Conservation (phyloP, 805 yeast genomes). For the Starmerella floris region DNA sequence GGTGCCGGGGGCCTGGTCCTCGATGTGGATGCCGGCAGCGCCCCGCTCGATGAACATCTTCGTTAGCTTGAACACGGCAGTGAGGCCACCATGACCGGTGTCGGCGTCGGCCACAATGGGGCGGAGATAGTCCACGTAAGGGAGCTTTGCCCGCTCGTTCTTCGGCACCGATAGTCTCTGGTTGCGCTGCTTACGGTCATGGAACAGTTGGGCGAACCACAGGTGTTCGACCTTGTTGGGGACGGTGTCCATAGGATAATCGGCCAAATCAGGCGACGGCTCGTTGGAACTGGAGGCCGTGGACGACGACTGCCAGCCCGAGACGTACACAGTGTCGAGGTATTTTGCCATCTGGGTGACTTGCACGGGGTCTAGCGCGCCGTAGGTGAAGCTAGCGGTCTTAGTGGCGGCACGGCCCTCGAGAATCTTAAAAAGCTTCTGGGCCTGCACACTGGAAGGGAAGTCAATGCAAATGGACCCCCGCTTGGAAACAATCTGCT, state of each 20-base stretch:
- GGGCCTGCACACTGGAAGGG: constrained; percentile 68
- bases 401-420: constrained; percentile 56
- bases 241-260: constrained; percentile 96
- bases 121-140: constrained; percentile 73
- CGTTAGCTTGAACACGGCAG: constrained; percentile 89
- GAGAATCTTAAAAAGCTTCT: constrained; percentile 61
- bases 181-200: constrained; percentile 90
- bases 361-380: constrained; percentile 92
- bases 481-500: constrained; percentile 80
- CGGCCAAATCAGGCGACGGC: constrained; percentile 97
- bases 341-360: constrained; percentile 94
- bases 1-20: constrained; percentile 98
- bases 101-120: constrained; percentile 97
- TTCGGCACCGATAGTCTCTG: constrained; percentile 50
- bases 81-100: constrained; percentile 97
- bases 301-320: constrained; percentile 98
- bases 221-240: constrained; percentile 96
- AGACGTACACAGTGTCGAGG: constrained; percentile 81
- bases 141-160: constrained; percentile 54
- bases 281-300: constrained; percentile 96
- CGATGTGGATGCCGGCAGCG: constrained; percentile 97
- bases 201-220: constrained; percentile 93
- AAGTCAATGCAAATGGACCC: constrained; percentile 61
- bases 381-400: constrained; percentile 78
- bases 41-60: constrained; percentile 95